phyloP scores from a whole-genome alignment of 768 basidiomycete species.

The Filobasidium wieringae region DNA sequence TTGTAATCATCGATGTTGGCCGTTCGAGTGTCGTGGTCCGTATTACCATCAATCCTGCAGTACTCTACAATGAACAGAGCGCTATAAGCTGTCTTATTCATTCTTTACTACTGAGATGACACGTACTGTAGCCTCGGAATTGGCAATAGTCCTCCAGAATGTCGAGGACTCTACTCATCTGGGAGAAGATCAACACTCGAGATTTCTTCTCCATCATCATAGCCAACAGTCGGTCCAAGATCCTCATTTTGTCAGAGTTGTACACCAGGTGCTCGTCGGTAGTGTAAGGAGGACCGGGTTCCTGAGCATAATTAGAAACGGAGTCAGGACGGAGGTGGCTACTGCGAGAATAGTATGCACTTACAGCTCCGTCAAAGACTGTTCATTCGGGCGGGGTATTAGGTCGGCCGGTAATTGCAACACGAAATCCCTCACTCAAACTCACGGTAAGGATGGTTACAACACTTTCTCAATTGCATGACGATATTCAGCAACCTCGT shows the following conservation, averaged over 20 bases:
- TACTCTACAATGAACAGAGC: slow-evolving; percentile 51
- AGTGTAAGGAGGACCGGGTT: slow-evolving; percentile 96
- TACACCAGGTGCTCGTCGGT: slow-evolving; percentile 93
- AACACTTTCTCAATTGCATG: slow-evolving; percentile 65
- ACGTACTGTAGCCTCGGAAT: slow-evolving; percentile 68
- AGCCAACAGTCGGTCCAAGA: slow-evolving; percentile 80
- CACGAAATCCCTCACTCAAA: neutral
- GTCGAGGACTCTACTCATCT: slow-evolving; percentile 98
- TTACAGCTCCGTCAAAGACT: slow-evolving; percentile 38
- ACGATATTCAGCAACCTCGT: slow-evolving; percentile 97
- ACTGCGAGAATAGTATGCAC: slow-evolving; percentile 1
- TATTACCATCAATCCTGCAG: slow-evolving; percentile 90
- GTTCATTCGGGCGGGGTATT: neutral
- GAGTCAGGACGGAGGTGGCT: too few species aligned
- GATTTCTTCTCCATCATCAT: slow-evolving; percentile 88
- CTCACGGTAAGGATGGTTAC: slow-evolving; percentile 41
- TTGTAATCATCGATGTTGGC: slow-evolving; percentile 95
- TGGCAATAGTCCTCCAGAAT: slow-evolving; percentile 95
- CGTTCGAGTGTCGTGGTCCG: slow-evolving; percentile 93
- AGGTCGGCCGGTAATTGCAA: neutral
- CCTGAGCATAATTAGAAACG: slow-evolving; percentile 44
- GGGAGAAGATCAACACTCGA: slow-evolving; percentile 90
- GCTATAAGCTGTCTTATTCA: neutral
- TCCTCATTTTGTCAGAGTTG: slow-evolving; percentile 94
- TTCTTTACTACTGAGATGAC: neutral